Percentiles rank a stretch among this genome's conserved stretches.
phyloP scores from a whole-genome alignment of 257 asterid species.

The Solanum bukasovii region DNA sequence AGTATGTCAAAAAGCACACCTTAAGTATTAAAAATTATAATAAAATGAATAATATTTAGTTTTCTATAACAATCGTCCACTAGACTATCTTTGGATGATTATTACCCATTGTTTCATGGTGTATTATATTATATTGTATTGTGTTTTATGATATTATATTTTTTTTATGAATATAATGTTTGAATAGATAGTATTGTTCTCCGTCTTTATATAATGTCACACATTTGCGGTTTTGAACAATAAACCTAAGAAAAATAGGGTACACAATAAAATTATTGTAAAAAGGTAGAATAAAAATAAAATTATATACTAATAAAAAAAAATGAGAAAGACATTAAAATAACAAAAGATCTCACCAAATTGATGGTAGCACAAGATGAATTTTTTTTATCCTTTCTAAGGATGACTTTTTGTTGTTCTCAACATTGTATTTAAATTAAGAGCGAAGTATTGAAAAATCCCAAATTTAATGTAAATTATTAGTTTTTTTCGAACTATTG shows the following conservation, averaged over 20 bases:
- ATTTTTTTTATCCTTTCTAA: not conserved
- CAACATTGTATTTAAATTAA: too few species aligned
- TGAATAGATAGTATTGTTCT: not conserved
- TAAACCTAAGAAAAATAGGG: not conserved
- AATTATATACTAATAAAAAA: too few species aligned
- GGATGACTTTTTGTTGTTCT: too few species aligned
- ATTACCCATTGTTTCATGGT: not conserved
- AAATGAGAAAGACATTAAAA: too few species aligned
- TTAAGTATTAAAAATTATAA: too few species aligned
- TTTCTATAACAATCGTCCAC: not conserved
- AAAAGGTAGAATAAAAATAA: too few species aligned
- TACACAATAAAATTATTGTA: not conserved
- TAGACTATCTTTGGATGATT: too few species aligned
- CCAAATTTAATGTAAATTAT: too few species aligned
- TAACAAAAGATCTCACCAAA: not conserved
- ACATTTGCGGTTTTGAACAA: not conserved
- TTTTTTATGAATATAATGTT: not conserved
- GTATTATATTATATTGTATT: too few species aligned
- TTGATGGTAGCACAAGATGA: not conserved
- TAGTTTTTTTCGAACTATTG: too few species aligned
- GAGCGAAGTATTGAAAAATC: too few species aligned
- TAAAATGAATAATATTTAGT: not conserved
- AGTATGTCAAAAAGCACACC: not conserved
- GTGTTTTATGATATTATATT: not conserved
- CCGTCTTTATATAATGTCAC: not conserved